Base-by-base conservation (phyloP, 768 basidiomycete species). In the Leccinum longicurvipes region DNA sequence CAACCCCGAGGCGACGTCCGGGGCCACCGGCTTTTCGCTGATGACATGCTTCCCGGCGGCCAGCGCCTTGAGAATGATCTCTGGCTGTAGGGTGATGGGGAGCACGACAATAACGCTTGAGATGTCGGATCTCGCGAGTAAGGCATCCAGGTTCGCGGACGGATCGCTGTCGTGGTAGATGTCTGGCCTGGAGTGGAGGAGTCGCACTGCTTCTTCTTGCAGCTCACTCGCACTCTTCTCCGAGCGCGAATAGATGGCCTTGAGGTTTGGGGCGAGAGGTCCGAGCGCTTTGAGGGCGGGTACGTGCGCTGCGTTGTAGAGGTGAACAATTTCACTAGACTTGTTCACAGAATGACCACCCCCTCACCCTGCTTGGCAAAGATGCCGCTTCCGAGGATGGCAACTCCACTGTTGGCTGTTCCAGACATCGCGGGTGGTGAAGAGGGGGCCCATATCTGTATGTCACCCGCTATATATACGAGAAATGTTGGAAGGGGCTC, bases 11-110 rank as follows among this genome's bases (percentile, higher is more conserved):
- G 77, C 77, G 45, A 93, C 82, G 63, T 88, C 85, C 41, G 84
- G 77, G 3, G 84, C 90, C 14, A 93, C 79, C 6, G 93, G 93
- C 66, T 95, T 95, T 76, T 96, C 93, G 69, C 86, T 87, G 57
- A 94, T 67, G 48, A 95, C 91, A 66, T 94, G 89, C 73, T 95
- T 96, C 25, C 92, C 89, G 3, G 89, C 87, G 1, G 75, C 80
- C 34, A 87, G 73, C 0, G 82, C 80, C 63, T 80, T 81, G 55
- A 81, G 70, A 53, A 95, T 75, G 56, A 93, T 74, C 17, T 73
- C 70, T 2, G 92, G 90, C 68, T 93, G 91, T 4, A 78, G 63
- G 0, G 83, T 79, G 66, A 95, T 93, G 1, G 92, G 92, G 11
- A 95, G 76, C 6, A 82, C 84, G 50, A 94, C 74, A 66, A 91